Evolutionary conservation across 2,329 filamentous ascomycete genomes (phyloP).

Genomic region (Ceratocystis albifundus): DNA sequence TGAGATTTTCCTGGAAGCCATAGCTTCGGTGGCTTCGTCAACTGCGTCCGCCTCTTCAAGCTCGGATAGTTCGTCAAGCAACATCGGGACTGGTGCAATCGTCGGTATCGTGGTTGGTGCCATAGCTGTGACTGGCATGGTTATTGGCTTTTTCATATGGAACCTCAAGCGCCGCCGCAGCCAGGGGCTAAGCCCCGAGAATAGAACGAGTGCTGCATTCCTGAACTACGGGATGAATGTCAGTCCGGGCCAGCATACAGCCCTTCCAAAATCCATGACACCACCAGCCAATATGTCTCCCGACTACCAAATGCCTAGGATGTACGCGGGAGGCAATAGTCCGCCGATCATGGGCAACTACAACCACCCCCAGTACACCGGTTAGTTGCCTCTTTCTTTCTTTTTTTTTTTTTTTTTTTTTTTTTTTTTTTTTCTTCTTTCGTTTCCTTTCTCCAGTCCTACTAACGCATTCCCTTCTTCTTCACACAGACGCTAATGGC

Average conservation of each 20-base stretch:
- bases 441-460: neutral
- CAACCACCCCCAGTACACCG: neutral
- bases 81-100: slow-evolving; percentile 23
- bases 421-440: neutral
- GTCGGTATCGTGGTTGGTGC: slow-evolving; percentile 26
- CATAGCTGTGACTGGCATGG: slow-evolving; percentile 9
- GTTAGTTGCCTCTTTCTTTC: neutral
- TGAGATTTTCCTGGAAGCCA: slow-evolving; percentile 22
- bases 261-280: neutral
- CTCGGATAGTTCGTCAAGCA: neutral
- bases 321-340: neutral
- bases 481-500: neutral
- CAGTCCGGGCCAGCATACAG: neutral
- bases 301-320: neutral
- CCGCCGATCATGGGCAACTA: neutral
- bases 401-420: neutral
- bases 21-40: slow-evolving; percentile 5
- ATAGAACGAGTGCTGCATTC: neutral
- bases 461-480: neutral
- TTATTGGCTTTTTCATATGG: slow-evolving; percentile 14
- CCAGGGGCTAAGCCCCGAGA: too few relatives aligned
- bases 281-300: neutral
- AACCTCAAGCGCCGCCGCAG: neutral
- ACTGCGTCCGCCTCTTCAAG: neutral
- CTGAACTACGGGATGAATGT: neutral